Evolutionary conservation across 2,329 filamentous ascomycete genomes (phyloP).

Genomic region (Sarocladiaceae sp.): DNA sequence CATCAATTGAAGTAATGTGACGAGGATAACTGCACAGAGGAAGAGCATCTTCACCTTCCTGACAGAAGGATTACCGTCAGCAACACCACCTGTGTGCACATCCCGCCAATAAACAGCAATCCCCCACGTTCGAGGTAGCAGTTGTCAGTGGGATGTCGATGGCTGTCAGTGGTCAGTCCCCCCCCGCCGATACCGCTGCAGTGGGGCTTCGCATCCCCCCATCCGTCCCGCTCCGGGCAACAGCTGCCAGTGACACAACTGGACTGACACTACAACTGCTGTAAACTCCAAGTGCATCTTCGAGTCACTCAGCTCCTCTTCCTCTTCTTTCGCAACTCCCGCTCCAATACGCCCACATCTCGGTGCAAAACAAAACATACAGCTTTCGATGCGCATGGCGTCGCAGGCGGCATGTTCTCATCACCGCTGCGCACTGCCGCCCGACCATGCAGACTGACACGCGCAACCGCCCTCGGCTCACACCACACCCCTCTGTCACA

Average conservation of each 20-base stretch:
- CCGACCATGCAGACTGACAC: slow-evolving; percentile 29
- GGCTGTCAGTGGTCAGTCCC: too few relatives aligned
- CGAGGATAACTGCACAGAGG: too few relatives aligned
- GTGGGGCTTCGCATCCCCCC: background rate
- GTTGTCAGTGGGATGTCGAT: background rate
- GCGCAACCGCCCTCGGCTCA: background rate
- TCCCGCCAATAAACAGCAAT: too few relatives aligned
- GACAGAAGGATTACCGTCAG: too few relatives aligned
- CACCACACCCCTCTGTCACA: background rate
- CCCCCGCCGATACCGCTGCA: slow-evolving; percentile 8
- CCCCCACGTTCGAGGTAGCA: too few relatives aligned
- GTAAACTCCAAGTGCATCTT: background rate
- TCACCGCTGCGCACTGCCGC: slow-evolving; percentile 40
- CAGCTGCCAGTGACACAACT: slow-evolving; percentile 4
- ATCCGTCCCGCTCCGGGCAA: too few relatives aligned
- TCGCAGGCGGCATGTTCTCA: slow-evolving; percentile 34
- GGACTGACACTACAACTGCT: slow-evolving; percentile 5
- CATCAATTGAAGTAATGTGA: too few relatives aligned
- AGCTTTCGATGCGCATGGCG: slow-evolving; percentile 27
- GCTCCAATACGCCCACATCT: too few relatives aligned
- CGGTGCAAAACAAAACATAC: too few relatives aligned
- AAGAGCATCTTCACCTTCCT: too few relatives aligned
- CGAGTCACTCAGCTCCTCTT: background rate
- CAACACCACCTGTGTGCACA: too few relatives aligned
- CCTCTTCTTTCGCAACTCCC: background rate